phyloP scores from a whole-genome alignment of 305 asterid species.

The Fraxinus velutina region DNA sequence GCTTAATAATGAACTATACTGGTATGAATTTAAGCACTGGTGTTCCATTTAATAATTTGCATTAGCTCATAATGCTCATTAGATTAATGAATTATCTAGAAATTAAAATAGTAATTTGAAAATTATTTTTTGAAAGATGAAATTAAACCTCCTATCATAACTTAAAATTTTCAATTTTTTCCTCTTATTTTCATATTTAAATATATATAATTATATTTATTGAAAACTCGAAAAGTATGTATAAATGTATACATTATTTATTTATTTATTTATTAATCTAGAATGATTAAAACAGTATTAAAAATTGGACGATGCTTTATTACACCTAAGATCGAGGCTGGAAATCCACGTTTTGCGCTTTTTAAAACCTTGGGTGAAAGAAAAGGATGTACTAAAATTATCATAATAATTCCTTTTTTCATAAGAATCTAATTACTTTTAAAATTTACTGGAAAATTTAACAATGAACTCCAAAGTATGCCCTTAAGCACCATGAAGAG shows the following conservation, averaged over 20 bases:
- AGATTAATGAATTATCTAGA: background rate
- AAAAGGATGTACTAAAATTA: background rate
- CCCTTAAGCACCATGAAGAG: background rate
- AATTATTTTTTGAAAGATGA: background rate
- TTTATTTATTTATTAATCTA: no score
- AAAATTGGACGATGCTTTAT: background rate
- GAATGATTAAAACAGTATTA: no score
- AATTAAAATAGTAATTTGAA: background rate
- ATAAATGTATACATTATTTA: no score
- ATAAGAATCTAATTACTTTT: background rate
- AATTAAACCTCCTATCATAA: no score
- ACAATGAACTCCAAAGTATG: background rate
- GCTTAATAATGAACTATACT: background rate
- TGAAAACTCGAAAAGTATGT: no score
- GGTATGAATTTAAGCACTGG: background rate
- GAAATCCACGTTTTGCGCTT: background rate
- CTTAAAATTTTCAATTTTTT: no score
- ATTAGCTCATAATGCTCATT: background rate
- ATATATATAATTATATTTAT: no score
- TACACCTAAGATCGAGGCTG: background rate
- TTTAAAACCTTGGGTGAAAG: background rate
- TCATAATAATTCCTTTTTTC: background rate
- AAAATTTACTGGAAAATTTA: no score
- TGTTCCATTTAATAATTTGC: background rate
- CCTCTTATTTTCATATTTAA: no score